Evolutionary conservation across 306 rosid genomes (phyloP), one percentile per base, ranked within the genome.

Genomic region (Elaeagnus macrophylla): DNA sequence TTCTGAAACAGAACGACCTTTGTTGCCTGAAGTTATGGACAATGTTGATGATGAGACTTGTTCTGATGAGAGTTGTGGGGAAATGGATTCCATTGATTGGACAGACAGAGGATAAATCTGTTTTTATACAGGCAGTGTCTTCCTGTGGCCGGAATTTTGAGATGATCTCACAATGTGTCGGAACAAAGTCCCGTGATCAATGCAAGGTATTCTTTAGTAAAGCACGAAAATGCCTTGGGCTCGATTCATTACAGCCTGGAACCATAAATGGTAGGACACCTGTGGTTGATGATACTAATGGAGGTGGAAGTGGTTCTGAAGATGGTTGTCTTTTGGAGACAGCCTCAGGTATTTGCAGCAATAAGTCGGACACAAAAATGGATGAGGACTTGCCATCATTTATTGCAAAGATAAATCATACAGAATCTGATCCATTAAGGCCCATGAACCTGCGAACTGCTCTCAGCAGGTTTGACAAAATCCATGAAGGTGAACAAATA

Each of bases 121-220:
- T 73, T 57, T 88, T 93, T 72, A 64, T 93, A 49, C 89, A 66
- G 79, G 99, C 96, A 37, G 84, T 93, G 54, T 84, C 90, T 6
- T 79, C 90, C 32, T 77, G 77, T 67, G 99, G 96, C 20, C 82
- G 73, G 65, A 96, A 87, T 65, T 93, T 93, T 53, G 47, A 57
- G 0, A 81, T 67, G 79, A 77, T 93, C 61, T 77, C 99, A 10
- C 72, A 73, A 8, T 75, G 84, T 51, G 76, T 93, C n/a, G 56
- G 83, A 56, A 79, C 99, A 6, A 88, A 75, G 66, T 82, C 95
- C 39, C 69, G 68, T 62, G 89, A 85, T 51, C 95, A 93, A 69
- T 93, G 99, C 80, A 93, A 83, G 68, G 83, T 83, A 51, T 93
- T 88, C 68, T 93, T 84, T 62, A 93, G 99, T 66, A 93, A 93